Evolutionary conservation across 345 rosid species (phyloP), one percentile per base, ranked within the genome.

Genomic region (Lumnitzera racemosa): DNA sequence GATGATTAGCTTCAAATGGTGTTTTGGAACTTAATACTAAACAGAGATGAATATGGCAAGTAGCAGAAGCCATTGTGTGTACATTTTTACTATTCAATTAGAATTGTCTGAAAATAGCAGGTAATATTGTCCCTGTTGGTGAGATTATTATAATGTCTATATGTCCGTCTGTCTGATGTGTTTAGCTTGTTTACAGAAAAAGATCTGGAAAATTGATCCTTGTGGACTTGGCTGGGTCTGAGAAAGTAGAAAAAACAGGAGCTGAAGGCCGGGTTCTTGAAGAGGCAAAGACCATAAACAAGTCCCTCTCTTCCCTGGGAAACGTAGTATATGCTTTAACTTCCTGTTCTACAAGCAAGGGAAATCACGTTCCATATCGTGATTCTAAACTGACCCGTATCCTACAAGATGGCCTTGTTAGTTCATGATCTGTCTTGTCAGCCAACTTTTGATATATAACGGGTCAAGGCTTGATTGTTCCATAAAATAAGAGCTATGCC

Each of bases 371-470:
- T 55, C 92, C 96, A 29, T 89, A 79, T 69, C 90, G 92, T 55
- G 96, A 91, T 78, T 89, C 96, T 81, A 89, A 91, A 78, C 96
- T 91, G 61, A 89, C 96, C 63, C 84, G 98, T 66, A 70, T 89
- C 74, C 73, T 91, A 24, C 89, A 83, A 78, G 96, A 91, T 79
- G 80, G 96, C 56, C 85, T 91, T 56, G 96, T 91, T 49, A 67
- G 87, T 76, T 64, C 60, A 43, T 64, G 56, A 59, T 63, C 53
- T 36, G 29, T 54, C 43, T 36, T 36, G 7, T 57, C 47, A n/a
- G 8, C 61, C 51, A 67, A 58, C 50, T 46, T 46, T 49, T 48
- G 50, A 49, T 50, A 56, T 55, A 36, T 36, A 36, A 9, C 4
- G 43, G 9, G 43, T 12, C 48, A 16, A 49, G 24, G 36, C 15